A percentile compares a stretch with the other conserved stretches of the same genome.
These are phyloP conservation scores for Blepharisma japonicum DNA, from an alignment of 73 alveolate species.

Conservation along the genomic window DNA sequence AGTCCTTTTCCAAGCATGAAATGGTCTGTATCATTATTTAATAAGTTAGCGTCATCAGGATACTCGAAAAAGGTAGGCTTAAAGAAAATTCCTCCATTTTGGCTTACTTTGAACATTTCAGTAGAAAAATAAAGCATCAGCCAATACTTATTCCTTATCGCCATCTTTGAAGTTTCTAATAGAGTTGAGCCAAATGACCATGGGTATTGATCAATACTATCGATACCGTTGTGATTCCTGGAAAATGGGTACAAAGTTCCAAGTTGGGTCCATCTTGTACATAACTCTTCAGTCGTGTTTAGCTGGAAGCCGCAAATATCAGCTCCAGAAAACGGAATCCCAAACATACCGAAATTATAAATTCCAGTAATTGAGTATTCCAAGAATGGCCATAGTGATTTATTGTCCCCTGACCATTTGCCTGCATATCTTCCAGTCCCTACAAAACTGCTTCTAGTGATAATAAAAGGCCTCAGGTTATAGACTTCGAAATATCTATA, in stretches of 20 bases:
- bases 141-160: slow-evolving; percentile 76
- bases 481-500: slow-evolving; percentile 21
- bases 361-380: slow-evolving; percentile 81
- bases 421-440: slow-evolving; percentile 83
- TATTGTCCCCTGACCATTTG: slow-evolving; percentile 93
- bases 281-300: slow-evolving; percentile 55
- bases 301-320: slow-evolving; percentile 94
- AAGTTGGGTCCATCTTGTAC: slow-evolving; percentile 79
- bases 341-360: slow-evolving; percentile 90
- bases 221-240: slow-evolving; percentile 75
- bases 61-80: slow-evolving; percentile 84
- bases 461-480: slow-evolving; percentile 71
- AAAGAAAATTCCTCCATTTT: slow-evolving; percentile 79
- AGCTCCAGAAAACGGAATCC: slow-evolving; percentile 93
- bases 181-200: slow-evolving; percentile 49
- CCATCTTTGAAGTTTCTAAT: slow-evolving; percentile 59
- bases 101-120: slow-evolving; percentile 47
- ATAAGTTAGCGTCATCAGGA: slow-evolving; percentile 52
- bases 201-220: slow-evolving; percentile 31
- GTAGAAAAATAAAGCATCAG: slow-evolving; percentile 80
- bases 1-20: slow-evolving; percentile 24
- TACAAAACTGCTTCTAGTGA: slow-evolving; percentile 80
- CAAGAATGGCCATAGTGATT: slow-evolving; percentile 71
- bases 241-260: slow-evolving; percentile 88
- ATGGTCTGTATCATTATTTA: not conserved